Percentiles rank a stretch among this genome's conserved stretches.
phyloP scores from a whole-genome alignment of 768 basidiomycete species.

The Boletus coccyginus region DNA sequence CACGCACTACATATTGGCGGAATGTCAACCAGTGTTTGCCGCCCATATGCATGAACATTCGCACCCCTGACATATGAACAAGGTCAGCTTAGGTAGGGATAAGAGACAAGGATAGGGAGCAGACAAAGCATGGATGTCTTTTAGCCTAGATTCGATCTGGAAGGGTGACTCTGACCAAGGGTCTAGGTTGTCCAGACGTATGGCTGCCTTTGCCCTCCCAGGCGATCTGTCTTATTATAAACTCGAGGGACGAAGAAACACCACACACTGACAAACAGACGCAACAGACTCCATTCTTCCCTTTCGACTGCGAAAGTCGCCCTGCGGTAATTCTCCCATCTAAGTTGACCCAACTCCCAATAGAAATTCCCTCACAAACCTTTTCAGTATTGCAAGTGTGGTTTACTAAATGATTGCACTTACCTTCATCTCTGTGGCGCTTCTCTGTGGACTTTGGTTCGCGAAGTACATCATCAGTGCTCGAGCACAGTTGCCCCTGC shows the following conservation, averaged over 20 bases:
- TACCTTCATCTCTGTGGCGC: background rate
- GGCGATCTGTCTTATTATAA: background rate
- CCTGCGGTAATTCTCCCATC: too few species aligned
- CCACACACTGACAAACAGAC: too few species aligned
- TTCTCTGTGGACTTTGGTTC: background rate
- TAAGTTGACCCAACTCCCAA: too few species aligned
- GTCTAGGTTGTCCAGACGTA: constrained; percentile 12
- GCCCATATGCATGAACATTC: constrained; percentile 6
- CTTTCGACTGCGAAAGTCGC: too few species aligned
- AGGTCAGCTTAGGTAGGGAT: background rate
- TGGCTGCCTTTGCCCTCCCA: background rate
- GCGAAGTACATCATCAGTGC: background rate
- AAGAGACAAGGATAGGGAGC: background rate
- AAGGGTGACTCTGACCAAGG: constrained; percentile 15
- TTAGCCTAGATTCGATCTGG: constrained; percentile 12
- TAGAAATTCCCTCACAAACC: too few species aligned
- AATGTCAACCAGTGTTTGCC: constrained; percentile 17
- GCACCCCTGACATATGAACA: background rate
- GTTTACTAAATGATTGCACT: background rate
- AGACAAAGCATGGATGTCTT: constrained; percentile 2
- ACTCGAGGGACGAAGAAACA: constrained; percentile 13
- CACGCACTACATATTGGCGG: constrained; percentile 13
- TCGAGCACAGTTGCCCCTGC: background rate
- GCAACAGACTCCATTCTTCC: too few species aligned
- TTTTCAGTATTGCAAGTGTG: background rate